These are phyloP conservation scores for Yamadazyma diddensiae DNA, from an alignment of 1,139 yeast species.

Conservation along the genomic window DNA sequence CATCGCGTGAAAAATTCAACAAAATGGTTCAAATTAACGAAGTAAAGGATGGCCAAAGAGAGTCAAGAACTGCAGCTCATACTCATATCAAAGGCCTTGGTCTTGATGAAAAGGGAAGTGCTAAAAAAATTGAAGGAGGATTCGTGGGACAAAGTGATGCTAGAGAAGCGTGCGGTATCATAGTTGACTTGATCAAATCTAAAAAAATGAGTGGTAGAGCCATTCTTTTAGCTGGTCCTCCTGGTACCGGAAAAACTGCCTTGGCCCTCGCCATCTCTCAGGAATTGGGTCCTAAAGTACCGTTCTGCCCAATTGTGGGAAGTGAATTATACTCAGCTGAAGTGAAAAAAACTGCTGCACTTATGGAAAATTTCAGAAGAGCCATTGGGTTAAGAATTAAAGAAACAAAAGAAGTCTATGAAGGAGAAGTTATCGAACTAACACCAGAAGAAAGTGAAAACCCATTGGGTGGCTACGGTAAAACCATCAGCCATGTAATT, in stretches of 20 bases:
- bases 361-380: constrained; percentile 96
- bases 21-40: constrained; percentile 82
- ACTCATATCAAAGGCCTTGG: constrained; percentile 97
- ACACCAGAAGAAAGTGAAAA: constrained; percentile 97
- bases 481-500: constrained; percentile 89
- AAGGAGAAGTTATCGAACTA: constrained; percentile 95
- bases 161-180: constrained; percentile 95
- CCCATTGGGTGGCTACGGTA: constrained; percentile 97
- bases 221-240: constrained; percentile 93
- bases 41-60: constrained; percentile 59
- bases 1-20: constrained; percentile 1
- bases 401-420: constrained; percentile 97
- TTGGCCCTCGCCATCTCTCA: constrained; percentile 94
- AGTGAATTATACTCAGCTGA: constrained; percentile 95
- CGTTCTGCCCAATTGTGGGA: constrained; percentile 97
- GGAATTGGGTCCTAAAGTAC: constrained; percentile 97
- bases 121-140: constrained; percentile 86
- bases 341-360: constrained; percentile 93
- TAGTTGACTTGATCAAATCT: constrained; percentile 90
- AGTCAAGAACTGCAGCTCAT: constrained; percentile 90
- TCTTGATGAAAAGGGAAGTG: constrained; percentile 83
- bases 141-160: constrained; percentile 95
- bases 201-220: constrained; percentile 96
- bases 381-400: constrained; percentile 95
- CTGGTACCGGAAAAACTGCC: constrained; percentile 98